Percentiles rank a stretch among this genome's conserved stretches.
Evolutionary conservation across 2,329 filamentous ascomycete genomes (phyloP).

Genomic region (Hypoxylon sp.): DNA sequence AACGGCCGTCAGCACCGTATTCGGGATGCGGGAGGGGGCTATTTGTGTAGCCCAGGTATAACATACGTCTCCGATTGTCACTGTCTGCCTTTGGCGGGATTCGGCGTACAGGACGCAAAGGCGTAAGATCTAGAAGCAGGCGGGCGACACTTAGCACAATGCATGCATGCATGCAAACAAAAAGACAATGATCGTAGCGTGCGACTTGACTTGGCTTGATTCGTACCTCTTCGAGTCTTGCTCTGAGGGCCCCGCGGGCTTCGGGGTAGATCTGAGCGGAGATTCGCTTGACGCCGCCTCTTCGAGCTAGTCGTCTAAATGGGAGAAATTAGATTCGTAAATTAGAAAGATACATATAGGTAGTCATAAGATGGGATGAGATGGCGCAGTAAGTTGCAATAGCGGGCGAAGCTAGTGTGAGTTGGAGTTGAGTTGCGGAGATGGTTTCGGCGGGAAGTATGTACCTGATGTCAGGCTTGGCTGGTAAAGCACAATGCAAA

Average conservation of each 20-base stretch:
- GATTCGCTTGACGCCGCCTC: slow-evolving; percentile 83
- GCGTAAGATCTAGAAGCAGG: slow-evolving; percentile 63
- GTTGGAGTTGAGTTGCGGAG: slow-evolving; percentile 9
- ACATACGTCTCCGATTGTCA: slow-evolving; percentile 72
- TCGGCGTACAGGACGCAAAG: slow-evolving; percentile 66
- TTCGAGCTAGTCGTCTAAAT: slow-evolving; percentile 75
- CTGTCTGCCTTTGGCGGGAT: slow-evolving; percentile 69
- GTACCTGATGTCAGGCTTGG: slow-evolving; percentile 68
- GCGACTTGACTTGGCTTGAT: slow-evolving; percentile 26
- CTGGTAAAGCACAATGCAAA: slow-evolving; percentile 52
- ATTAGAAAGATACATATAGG: no score
- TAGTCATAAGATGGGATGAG: slow-evolving; percentile 20
- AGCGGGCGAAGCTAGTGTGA: slow-evolving; percentile 3
- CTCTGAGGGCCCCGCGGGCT: slow-evolving; percentile 63
- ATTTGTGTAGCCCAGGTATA: neutral
- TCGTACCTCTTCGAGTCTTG: slow-evolving; percentile 62
- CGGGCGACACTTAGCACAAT: slow-evolving; percentile 11
- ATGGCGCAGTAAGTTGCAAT: neutral
- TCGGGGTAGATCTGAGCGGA: slow-evolving; percentile 74
- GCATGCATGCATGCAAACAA: no score
- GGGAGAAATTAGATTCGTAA: slow-evolving; percentile 22
- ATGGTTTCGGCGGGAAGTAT: slow-evolving; percentile 32
- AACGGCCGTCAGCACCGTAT: slow-evolving; percentile 1
- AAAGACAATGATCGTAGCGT: slow-evolving; percentile 16
- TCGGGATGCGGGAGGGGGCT: neutral